A percentile compares a stretch with the other conserved stretches of the same genome.
Evolutionary conservation across 495 filamentous ascomycete genomes (phyloP).

Genomic region (Pyrenopolyporus hunteri): DNA sequence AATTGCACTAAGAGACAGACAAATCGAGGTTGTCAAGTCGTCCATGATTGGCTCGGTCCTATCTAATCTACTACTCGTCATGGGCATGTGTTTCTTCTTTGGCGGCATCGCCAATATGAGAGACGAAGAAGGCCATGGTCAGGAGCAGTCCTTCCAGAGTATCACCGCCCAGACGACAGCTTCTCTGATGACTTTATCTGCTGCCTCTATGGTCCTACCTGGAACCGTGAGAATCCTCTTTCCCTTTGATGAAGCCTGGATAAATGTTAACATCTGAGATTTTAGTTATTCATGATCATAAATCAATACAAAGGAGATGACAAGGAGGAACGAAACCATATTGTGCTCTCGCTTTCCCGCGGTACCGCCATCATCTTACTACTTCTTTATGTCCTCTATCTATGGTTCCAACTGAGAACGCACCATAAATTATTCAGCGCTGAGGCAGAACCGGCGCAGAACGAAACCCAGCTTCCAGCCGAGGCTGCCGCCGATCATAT

Average conservation of each 20-base stretch:
- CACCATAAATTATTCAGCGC: constrained; percentile 83
- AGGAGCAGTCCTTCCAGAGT: constrained; percentile 78
- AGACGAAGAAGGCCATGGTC: constrained; percentile 47
- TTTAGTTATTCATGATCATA: constrained; percentile 54
- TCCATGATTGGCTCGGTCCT: constrained; percentile 98
- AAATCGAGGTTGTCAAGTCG: constrained; percentile 95
- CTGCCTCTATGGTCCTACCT: constrained; percentile 91
- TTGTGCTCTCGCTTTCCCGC: constrained; percentile 84
- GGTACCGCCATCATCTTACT: constrained; percentile 91
- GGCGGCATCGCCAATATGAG: constrained; percentile 72
- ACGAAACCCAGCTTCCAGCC: constrained; percentile 32
- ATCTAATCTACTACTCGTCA: constrained; percentile 91
- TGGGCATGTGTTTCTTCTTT: constrained; percentile 95
- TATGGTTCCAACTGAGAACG: constrained; percentile 86
- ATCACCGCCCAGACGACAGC: constrained; percentile 96
- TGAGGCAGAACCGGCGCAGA: constrained; percentile 41
- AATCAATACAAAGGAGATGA: constrained; percentile 38
- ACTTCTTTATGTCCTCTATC: constrained; percentile 85
- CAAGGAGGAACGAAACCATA: constrained; percentile 55
- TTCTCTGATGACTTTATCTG: constrained; percentile 91
- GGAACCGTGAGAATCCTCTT: constrained; percentile 69
- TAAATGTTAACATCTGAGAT: constrained; percentile 8
- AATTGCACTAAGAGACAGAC: constrained; percentile 80
- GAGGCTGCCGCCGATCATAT: constrained; percentile 40
- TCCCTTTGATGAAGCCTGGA: background rate